Conservation (phyloP, 2,329 filamentous ascomycete species). For the Dothideomycetidae sp. region DNA sequence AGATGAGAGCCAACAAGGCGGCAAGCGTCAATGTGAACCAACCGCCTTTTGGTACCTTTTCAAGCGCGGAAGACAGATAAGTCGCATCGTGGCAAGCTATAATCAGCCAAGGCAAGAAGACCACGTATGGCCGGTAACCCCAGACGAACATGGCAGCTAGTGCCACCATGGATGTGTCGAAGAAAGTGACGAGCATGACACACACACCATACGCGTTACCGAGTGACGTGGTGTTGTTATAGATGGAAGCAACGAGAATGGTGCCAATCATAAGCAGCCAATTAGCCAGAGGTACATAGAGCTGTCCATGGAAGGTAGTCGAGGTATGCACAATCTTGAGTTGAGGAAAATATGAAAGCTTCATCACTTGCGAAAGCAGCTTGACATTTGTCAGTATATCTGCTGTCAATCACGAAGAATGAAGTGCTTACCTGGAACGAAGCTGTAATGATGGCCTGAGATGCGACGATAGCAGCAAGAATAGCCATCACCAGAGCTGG, state of each 20-base stretch:
- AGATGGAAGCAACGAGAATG: slow-evolving; percentile 58
- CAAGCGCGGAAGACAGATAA: slow-evolving; percentile 55
- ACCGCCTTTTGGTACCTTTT: slow-evolving; percentile 59
- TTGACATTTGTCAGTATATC: slow-evolving; percentile 21
- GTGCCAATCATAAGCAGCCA: slow-evolving; percentile 65
- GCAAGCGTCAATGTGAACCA: slow-evolving; percentile 64
- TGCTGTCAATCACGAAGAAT: neutral
- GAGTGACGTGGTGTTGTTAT: slow-evolving; percentile 56
- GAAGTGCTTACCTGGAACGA: slow-evolving; percentile 41
- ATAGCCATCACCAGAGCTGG: slow-evolving; percentile 51
- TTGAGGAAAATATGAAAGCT: slow-evolving; percentile 58
- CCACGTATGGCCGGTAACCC: slow-evolving; percentile 46
- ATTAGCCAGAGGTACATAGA: slow-evolving; percentile 63
- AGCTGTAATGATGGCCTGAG: slow-evolving; percentile 64
- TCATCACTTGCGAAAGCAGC: slow-evolving; percentile 58
- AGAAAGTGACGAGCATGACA: slow-evolving; percentile 66
- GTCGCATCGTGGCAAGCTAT: slow-evolving; percentile 55
- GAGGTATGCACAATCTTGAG: slow-evolving; percentile 61
- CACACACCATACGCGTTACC: slow-evolving; percentile 68
- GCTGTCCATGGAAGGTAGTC: slow-evolving; percentile 54
- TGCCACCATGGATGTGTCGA: slow-evolving; percentile 61
- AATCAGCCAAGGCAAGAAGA: slow-evolving; percentile 46
- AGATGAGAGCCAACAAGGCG: slow-evolving; percentile 46
- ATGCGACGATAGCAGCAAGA: slow-evolving; percentile 55
- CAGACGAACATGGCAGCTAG: slow-evolving; percentile 60